A percentile compares a stretch with the other conserved stretches of the same genome.
Conservation (phyloP, 2,329 filamentous ascomycete species). For the Colletotrichum truncatum region DNA sequence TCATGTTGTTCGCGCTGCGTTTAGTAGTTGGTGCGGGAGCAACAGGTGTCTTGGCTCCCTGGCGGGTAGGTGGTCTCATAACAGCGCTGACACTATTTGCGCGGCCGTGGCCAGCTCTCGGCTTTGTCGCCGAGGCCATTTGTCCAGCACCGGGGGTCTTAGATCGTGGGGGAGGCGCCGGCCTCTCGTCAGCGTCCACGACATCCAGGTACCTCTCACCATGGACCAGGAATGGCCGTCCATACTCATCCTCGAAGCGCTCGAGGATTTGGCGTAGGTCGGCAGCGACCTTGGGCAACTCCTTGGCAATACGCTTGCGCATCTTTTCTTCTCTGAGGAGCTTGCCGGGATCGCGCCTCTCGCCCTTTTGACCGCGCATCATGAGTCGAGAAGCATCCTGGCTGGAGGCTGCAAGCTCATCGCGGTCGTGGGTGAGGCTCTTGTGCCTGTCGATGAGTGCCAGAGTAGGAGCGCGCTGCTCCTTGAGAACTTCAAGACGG, state of each 20-base stretch:
- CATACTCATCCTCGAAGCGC: conserved; percentile 92
- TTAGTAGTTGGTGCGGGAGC: conserved; percentile 46
- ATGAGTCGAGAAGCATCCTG: conserved; percentile 95
- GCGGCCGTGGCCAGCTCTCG: conserved; percentile 46
- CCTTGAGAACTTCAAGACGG: conserved; percentile 81
- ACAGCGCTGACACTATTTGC: conserved; percentile 45
- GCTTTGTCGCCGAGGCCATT: conserved; percentile 50
- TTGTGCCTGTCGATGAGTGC: conserved; percentile 85
- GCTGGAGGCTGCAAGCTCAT: conserved; percentile 88
- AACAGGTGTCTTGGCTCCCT: conserved; percentile 62
- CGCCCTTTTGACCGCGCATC: conserved; percentile 90
- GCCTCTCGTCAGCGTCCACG: conserved; percentile 72
- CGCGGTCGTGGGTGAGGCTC: conserved; percentile 82
- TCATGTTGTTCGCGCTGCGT: conserved; percentile 36
- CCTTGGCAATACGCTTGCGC: conserved; percentile 93
- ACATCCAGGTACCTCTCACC: conserved; percentile 91
- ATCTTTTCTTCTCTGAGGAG: conserved; percentile 97
- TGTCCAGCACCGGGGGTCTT: conserved; percentile 77
- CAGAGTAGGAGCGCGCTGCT: conserved; percentile 87
- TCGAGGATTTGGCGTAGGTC: conserved; percentile 87
- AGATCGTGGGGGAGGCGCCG: conserved; percentile 63
- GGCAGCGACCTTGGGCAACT: conserved; percentile 87
- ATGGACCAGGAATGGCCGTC: conserved; percentile 90
- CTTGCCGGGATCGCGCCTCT: conserved; percentile 93
- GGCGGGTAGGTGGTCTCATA: conserved; percentile 22